These are phyloP conservation scores for Globisporangium yorkense DNA, from an alignment of 352 stramenopile genomes.

Conservation along the genomic window DNA sequence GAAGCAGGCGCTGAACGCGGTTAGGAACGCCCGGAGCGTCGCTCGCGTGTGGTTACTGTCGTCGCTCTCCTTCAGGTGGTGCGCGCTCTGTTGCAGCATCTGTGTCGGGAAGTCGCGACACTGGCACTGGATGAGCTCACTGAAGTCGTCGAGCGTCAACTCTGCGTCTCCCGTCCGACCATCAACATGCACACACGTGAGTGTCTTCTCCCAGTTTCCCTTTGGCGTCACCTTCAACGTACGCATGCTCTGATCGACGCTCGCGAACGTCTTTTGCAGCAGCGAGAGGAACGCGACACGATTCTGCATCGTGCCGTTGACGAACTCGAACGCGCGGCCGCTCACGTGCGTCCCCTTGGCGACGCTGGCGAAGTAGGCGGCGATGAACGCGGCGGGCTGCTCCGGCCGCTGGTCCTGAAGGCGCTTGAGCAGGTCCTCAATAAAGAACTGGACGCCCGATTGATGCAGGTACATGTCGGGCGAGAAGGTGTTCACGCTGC, in stretches of 20 bases:
- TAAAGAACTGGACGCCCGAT: slow-evolving; percentile 43
- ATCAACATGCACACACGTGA: background rate
- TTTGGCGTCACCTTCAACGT: background rate
- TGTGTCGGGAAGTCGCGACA: slow-evolving; percentile 42
- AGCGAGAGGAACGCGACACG: slow-evolving; percentile 37
- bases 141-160: slow-evolving; percentile 51
- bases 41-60: slow-evolving; percentile 21
- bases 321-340: slow-evolving; percentile 37
- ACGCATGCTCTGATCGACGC: slow-evolving; percentile 37
- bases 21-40: slow-evolving; percentile 26
- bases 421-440: slow-evolving; percentile 48
- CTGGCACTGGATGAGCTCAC: slow-evolving; percentile 47
- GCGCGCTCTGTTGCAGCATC: slow-evolving; percentile 33
- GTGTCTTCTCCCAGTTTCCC: too few relatives aligned
- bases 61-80: slow-evolving; percentile 29
- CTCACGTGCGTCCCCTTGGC: slow-evolving; percentile 31
- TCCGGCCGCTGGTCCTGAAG: slow-evolving; percentile 45
- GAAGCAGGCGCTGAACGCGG: slow-evolving; percentile 35
- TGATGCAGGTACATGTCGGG: slow-evolving; percentile 48
- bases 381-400: slow-evolving; percentile 29
- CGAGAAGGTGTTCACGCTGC: slow-evolving; percentile 11
- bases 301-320: slow-evolving; percentile 52
- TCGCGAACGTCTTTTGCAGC: slow-evolving; percentile 31
- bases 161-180: slow-evolving; percentile 14
- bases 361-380: slow-evolving; percentile 34